Percentiles rank a stretch among this genome's conserved stretches.
phyloP scores from a whole-genome alignment of 2,329 filamentous ascomycete species.

The Zasmidium cellare region DNA sequence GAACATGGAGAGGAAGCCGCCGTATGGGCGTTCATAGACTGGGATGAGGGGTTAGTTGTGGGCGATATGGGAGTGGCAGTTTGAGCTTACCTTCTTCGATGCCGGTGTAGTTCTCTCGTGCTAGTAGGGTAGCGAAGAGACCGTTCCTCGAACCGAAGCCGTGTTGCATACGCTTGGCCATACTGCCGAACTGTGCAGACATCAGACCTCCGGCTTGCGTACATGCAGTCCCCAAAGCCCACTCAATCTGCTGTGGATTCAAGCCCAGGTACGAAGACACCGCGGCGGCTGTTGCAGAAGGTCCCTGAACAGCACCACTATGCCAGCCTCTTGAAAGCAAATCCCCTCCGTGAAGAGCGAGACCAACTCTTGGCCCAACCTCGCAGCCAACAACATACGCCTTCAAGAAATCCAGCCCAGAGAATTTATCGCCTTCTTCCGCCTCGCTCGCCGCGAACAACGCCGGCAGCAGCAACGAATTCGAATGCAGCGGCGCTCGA shows the following conservation, averaged over 20 bases:
- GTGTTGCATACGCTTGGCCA: constrained; percentile 49
- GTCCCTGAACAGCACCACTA: constrained; percentile 10
- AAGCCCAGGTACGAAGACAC: constrained; percentile 5
- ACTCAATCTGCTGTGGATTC: constrained; percentile 8
- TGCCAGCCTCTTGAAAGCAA: constrained; percentile 12
- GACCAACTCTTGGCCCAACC: constrained; percentile 11
- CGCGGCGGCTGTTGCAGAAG: constrained; percentile 8
- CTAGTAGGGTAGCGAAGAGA: constrained; percentile 42
- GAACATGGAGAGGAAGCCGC: constrained; percentile 45
- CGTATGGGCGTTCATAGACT: constrained; percentile 44
- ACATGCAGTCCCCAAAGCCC: constrained; percentile 9
- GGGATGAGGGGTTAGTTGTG: background rate
- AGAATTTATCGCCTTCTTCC: background rate
- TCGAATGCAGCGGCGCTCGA: constrained; percentile 10
- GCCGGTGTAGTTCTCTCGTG: constrained; percentile 41
- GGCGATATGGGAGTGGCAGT: background rate
- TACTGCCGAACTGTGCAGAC: constrained; percentile 46
- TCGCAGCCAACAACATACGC: constrained; percentile 12
- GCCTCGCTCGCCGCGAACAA: constrained; percentile 8
- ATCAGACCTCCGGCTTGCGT: constrained; percentile 28
- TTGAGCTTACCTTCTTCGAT: constrained; percentile 36
- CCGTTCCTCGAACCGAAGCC: constrained; percentile 48
- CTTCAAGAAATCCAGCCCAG: constrained; percentile 8
- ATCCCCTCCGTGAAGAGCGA: constrained; percentile 11
- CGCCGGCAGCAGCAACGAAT: constrained; percentile 7